Evolutionary conservation across 805 yeast species (phyloP), one percentile per base, ranked within the genome.

Genomic region (Candida vaughaniae): DNA sequence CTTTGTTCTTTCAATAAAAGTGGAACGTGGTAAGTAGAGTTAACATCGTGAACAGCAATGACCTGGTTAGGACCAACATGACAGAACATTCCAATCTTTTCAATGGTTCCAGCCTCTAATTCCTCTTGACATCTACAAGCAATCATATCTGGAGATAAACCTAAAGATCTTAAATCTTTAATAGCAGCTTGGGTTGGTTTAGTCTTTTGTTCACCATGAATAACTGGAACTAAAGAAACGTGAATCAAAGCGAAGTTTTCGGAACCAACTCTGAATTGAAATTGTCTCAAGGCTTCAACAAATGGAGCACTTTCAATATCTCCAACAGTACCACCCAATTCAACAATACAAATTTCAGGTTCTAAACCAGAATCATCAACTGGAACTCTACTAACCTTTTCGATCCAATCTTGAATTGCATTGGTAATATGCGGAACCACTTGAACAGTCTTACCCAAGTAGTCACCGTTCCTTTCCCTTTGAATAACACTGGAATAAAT

Each of bases 101-200:
- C 91, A 56, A 84, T 86, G n/a, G 96, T 89, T 47, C 89, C 80
- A 41, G 67, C 66, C 55, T 85, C 95, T 51, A 93, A 76, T 56
- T 77, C 76, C 49, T 85, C 85, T 35, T 87, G 75, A 72, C 99
- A 93, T 71, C 99, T 81, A 72, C 98, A 91, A 40, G 98, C 99
- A 69, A 93, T 88, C 80, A 93, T 83, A 64, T 93, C 98, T 15
- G 98, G 98, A 25, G 82, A 79, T 60, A 93, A 77, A 54, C 99
- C 99, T 43, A 91, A 71, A 31, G 96, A 85, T 68, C 99, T 84
- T 65, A 93, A 77, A 64, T 93, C 99, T 63, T 89, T 88, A 58
- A 93, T 85, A 32, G 99, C 99, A 47, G 98, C 99, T 71, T 93
- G 99, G 9, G 99, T 93, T 41, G 99, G 99, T 67, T 93, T 93